These are phyloP conservation scores for Leccinum barrowsii DNA, from an alignment of 768 basidiomycete species.

Conservation along the genomic window DNA sequence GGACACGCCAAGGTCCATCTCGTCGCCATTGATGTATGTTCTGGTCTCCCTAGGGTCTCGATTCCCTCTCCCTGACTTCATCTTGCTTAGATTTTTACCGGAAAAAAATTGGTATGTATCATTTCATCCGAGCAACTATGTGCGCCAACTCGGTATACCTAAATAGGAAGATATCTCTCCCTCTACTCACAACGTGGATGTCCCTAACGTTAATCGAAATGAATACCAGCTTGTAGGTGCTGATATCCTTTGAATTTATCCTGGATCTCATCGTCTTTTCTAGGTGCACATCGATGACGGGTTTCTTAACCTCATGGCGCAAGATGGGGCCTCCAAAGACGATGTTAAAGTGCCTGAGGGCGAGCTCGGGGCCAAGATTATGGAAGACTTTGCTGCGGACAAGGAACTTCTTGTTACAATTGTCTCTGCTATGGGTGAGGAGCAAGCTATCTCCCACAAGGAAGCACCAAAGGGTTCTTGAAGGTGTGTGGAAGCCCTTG, in stretches of 20 bases:
- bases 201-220: constrained; percentile 85
- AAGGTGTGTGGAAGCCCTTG: too few relatives aligned
- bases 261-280: constrained; percentile 2
- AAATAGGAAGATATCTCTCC: constrained; percentile 87
- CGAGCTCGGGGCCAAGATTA: constrained; percentile 73
- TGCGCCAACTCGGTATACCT: not conserved
- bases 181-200: constrained; percentile 99
- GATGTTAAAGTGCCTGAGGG: constrained; percentile 92
- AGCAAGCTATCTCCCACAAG: constrained; percentile 86
- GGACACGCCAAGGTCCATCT: constrained; percentile 99
- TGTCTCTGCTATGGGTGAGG: constrained; percentile 88
- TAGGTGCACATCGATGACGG: constrained; percentile 90
- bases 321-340: constrained; percentile 80
- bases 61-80: constrained; percentile 1
- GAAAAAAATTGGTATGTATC: constrained; percentile 82
- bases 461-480: constrained; percentile 56
- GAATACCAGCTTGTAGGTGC: constrained; percentile 75
- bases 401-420: constrained; percentile 88
- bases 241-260: constrained; percentile 3
- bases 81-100: constrained; percentile 85
- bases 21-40: constrained; percentile 89
- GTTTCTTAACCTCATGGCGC: constrained; percentile 90
- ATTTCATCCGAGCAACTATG: not conserved
- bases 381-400: constrained; percentile 70
- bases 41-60: not conserved